Conservation (phyloP, 345 rosid species). For the Rhizophora mangle region DNA sequence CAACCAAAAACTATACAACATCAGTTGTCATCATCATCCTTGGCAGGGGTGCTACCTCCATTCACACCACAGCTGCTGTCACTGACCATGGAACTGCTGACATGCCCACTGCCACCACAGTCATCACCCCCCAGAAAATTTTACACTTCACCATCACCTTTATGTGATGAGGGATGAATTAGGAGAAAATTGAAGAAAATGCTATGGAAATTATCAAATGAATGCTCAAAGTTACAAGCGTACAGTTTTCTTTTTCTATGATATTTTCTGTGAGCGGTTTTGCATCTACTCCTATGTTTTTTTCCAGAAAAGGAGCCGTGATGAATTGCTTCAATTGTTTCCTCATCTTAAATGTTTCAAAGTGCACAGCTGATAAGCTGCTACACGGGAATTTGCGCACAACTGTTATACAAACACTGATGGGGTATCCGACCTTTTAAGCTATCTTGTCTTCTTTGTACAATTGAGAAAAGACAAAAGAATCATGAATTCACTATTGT, state of each 20-base stretch:
- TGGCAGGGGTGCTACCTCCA: no score
- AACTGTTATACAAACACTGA: background rate
- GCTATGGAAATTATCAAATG: background rate
- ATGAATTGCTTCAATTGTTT: conserved; percentile 66
- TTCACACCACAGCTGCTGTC: no score
- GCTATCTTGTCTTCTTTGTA: background rate
- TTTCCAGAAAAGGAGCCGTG: conserved; percentile 64
- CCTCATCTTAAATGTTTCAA: conserved; percentile 76
- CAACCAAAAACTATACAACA: no score
- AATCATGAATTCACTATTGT: no score
- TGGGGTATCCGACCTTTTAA: background rate
- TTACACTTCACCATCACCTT: no score
- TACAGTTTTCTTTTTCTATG: background rate
- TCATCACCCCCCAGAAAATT: no score
- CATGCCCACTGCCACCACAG: no score
- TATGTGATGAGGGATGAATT: background rate
- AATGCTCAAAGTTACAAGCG: background rate
- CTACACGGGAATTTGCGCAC: background rate
- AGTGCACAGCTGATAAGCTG: conserved; percentile 70
- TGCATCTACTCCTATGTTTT: conserved; percentile 2
- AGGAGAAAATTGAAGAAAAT: background rate
- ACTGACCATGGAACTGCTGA: no score
- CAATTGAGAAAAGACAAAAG: background rate
- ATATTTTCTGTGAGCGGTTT: background rate
- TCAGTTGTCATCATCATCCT: no score